These are phyloP conservation scores for Globisporangium radiosum DNA, from an alignment of 352 stramenopile genomes.

Conservation along the genomic window DNA sequence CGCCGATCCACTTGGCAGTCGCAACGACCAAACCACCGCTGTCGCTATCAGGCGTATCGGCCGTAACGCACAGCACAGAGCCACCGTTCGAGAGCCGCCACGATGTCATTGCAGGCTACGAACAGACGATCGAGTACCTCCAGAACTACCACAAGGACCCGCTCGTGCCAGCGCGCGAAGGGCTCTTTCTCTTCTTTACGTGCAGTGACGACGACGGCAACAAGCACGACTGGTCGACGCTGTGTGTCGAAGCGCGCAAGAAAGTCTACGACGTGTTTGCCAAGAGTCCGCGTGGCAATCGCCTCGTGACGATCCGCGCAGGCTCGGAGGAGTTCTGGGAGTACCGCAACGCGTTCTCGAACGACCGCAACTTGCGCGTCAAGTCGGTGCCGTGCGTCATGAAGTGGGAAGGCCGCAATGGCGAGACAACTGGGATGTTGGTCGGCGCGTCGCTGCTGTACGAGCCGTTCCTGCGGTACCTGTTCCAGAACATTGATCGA, in stretches of 20 bases:
- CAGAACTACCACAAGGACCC: conserved; percentile 26
- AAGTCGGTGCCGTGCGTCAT: conserved; percentile 57
- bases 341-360: conserved; percentile 43
- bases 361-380: conserved; percentile 52
- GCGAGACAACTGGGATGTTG: conserved; percentile 50
- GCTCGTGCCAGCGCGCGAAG: conserved; percentile 16
- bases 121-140: conserved; percentile 41
- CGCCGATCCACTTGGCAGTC: conserved; percentile 8
- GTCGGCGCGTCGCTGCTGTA: conserved; percentile 41
- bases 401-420: conserved; percentile 45
- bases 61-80: not conserved
- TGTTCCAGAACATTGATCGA: conserved; percentile 54
- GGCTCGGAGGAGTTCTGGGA: conserved; percentile 49
- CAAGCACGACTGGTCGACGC: conserved; percentile 41
- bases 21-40: not conserved
- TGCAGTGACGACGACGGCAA: conserved; percentile 44
- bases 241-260: conserved; percentile 34
- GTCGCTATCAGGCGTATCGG: not conserved
- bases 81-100: conserved; percentile 36
- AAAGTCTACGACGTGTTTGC: conserved; percentile 48
- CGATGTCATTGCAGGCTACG: conserved; percentile 37
- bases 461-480: conserved; percentile 49
- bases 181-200: conserved; percentile 65
- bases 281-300: conserved; percentile 45
- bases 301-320: conserved; percentile 48